Conservation (phyloP, 805 yeast genomes). For the Kodamaea lidongshanica region DNA sequence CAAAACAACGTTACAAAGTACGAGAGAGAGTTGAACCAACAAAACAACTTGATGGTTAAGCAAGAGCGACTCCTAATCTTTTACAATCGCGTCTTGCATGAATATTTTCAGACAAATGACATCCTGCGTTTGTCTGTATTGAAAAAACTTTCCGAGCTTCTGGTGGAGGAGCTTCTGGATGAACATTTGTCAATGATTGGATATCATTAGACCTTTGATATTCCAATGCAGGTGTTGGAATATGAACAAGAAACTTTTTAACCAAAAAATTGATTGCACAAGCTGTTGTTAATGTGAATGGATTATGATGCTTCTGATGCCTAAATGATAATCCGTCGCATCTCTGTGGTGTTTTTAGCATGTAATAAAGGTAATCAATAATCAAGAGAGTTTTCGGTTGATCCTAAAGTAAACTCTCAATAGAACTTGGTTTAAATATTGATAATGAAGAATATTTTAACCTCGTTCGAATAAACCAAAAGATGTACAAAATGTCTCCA, state of each 20-base stretch:
- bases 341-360: too few relatives aligned
- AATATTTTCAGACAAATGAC: slow-evolving; percentile 9
- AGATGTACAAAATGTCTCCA: too few relatives aligned
- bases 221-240: slow-evolving; percentile 3
- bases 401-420: too few relatives aligned
- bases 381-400: too few relatives aligned
- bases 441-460: too few relatives aligned
- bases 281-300: too few relatives aligned
- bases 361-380: too few relatives aligned
- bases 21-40: slow-evolving; percentile 36
- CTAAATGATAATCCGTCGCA: too few relatives aligned
- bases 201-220: not conserved
- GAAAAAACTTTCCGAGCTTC: slow-evolving; percentile 4
- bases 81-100: slow-evolving; percentile 9
- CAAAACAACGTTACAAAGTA: slow-evolving; percentile 53
- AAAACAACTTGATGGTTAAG: slow-evolving; percentile 15
- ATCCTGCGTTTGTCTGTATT: slow-evolving; percentile 6
- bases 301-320: too few relatives aligned
- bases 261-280: too few relatives aligned
- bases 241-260: slow-evolving; percentile 18
- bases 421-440: too few relatives aligned
- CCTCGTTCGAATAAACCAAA: too few relatives aligned
- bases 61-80: slow-evolving; percentile 13
- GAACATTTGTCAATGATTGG: slow-evolving; percentile 5
- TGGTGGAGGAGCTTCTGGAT: slow-evolving; percentile 8